Conservation (phyloP, 179 eudicot genomes). For the Corrigiola litoralis region DNA sequence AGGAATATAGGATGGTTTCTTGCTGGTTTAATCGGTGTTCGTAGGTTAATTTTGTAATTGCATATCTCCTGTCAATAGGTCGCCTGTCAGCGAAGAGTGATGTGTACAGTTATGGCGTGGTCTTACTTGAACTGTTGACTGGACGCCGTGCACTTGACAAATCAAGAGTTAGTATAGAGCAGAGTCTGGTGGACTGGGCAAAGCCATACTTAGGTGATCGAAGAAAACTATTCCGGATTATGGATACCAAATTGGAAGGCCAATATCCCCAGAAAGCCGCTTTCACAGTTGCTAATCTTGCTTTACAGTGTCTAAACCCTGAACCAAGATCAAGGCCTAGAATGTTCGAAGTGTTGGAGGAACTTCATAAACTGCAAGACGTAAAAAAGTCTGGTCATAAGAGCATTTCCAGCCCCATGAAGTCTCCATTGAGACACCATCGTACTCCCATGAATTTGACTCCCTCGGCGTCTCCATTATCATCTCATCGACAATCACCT, state of each 20-base stretch:
- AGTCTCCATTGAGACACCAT: constrained; percentile 31
- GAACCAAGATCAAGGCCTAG: constrained; percentile 73
- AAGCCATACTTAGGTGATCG: constrained; percentile 69
- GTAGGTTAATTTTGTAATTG: not conserved
- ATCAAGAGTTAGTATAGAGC: constrained; percentile 58
- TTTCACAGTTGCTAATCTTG: constrained; percentile 63
- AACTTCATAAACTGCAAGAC: constrained; percentile 56
- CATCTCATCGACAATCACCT: constrained; percentile 33
- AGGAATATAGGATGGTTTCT: not conserved
- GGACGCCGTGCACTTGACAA: constrained; percentile 86
- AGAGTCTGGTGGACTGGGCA: constrained; percentile 86
- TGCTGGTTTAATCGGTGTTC: not conserved
- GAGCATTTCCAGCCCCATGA: constrained; percentile 24
- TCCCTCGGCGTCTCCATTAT: constrained; percentile 49
- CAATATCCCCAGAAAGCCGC: constrained; percentile 91
- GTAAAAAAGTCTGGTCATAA: constrained; percentile 34
- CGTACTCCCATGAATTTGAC: constrained; percentile 37
- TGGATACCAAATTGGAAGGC: constrained; percentile 90
- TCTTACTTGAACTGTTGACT: constrained; percentile 71
- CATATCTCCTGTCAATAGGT: constrained; percentile 34
- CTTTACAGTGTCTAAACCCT: constrained; percentile 49
- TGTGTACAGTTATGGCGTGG: constrained; percentile 94
- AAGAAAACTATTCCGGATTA: constrained; percentile 71
- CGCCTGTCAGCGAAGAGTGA: constrained; percentile 79
- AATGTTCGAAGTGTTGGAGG: constrained; percentile 62